Evolutionary conservation across 1,139 yeast species (phyloP).

Genomic region (Suhomyces maxii): DNA sequence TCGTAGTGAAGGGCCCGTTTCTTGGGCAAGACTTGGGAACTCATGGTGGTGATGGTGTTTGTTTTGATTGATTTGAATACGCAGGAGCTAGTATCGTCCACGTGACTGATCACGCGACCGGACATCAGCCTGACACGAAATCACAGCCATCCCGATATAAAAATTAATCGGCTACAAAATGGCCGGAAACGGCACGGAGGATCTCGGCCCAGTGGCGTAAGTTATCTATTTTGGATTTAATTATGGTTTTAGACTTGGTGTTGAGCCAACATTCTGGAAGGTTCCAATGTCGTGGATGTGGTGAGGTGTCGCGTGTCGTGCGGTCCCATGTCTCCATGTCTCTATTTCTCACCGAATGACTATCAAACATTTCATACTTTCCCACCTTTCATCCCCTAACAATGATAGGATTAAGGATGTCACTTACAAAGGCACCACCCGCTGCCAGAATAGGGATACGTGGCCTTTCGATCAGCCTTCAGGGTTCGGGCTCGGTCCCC

Average conservation of each 20-base stretch:
- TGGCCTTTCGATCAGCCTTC: constrained; percentile 1
- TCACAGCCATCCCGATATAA: too few relatives aligned
- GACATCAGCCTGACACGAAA: too few relatives aligned
- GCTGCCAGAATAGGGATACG: constrained; percentile 1
- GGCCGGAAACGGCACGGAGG: too few relatives aligned
- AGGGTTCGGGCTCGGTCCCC: not conserved
- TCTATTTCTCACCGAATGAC: not conserved
- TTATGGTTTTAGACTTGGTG: too few relatives aligned
- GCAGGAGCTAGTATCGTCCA: not conserved
- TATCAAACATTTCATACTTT: not conserved
- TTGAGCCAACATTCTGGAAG: too few relatives aligned
- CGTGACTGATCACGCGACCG: too few relatives aligned
- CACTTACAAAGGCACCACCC: constrained; percentile 2
- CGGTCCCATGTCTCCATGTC: not conserved
- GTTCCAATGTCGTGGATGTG: too few relatives aligned
- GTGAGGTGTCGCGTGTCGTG: not conserved
- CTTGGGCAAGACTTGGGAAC: constrained; percentile 16
- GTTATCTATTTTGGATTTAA: too few relatives aligned
- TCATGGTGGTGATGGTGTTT: constrained; percentile 10
- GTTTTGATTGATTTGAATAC: constrained; percentile 1
- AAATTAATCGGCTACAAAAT: too few relatives aligned
- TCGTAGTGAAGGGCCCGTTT: constrained; percentile 10
- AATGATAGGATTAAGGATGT: constrained; percentile 5
- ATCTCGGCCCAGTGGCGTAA: too few relatives aligned
- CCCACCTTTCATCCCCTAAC: not conserved